These are phyloP conservation scores for Suhomyces emberorum DNA, from an alignment of 805 yeast species.

Conservation along the genomic window DNA sequence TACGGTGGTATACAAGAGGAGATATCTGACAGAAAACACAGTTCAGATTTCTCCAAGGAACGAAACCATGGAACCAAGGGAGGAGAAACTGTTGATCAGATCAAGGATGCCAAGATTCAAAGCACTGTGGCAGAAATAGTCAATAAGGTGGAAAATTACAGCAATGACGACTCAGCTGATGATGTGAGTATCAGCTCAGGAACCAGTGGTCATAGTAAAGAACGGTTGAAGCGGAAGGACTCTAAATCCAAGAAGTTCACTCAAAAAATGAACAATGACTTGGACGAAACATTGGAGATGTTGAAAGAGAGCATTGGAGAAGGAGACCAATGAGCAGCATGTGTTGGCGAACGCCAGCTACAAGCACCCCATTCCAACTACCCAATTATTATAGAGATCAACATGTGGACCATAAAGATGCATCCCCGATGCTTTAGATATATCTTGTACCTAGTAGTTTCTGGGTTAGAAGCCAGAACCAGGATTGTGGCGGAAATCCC, in stretches of 20 bases:
- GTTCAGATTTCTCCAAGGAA: not conserved
- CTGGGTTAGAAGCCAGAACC: too few relatives aligned
- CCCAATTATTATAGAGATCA: too few relatives aligned
- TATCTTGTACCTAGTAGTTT: too few relatives aligned
- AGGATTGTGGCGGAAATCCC: too few relatives aligned
- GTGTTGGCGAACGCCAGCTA: too few relatives aligned
- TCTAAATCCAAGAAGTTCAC: constrained; percentile 35
- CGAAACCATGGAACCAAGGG: constrained; percentile 1
- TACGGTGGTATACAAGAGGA: too few relatives aligned
- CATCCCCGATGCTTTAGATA: too few relatives aligned
- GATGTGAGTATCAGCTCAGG: constrained; percentile 11
- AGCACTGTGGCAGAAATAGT: not conserved
- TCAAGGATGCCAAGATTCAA: not conserved
- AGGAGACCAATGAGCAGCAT: too few relatives aligned
- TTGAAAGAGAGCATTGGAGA: constrained; percentile 35
- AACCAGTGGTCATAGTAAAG: constrained; percentile 4
- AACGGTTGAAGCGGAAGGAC: constrained; percentile 21
- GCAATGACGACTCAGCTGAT: constrained; percentile 4
- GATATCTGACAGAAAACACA: not conserved
- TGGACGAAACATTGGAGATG: constrained; percentile 39
- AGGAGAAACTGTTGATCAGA: not conserved
- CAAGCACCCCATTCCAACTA: too few relatives aligned
- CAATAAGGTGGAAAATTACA: not conserved
- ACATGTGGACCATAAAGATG: too few relatives aligned
- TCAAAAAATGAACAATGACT: constrained; percentile 29